phyloP scores from a whole-genome alignment of 768 basidiomycete genomes.

The Hirschioporus abietinus region DNA sequence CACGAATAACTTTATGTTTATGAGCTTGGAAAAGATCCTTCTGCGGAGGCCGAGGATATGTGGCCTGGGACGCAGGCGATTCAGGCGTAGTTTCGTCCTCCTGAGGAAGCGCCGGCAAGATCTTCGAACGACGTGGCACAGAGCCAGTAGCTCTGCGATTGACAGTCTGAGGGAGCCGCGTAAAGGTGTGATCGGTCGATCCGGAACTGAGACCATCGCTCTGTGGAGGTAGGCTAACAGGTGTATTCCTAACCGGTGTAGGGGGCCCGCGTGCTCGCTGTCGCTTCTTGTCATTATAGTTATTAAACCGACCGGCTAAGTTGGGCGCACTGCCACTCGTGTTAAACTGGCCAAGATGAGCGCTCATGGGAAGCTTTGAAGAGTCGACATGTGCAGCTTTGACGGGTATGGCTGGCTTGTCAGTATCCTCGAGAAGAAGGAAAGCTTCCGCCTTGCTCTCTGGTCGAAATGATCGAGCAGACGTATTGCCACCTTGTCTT shows the following conservation, averaged over 20 bases:
- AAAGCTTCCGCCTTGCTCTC: slow-evolving; percentile 1
- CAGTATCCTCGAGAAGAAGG: background rate
- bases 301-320: background rate
- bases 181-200: background rate
- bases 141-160: background rate
- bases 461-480: background rate
- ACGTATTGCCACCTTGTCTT: background rate
- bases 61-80: background rate
- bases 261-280: background rate
- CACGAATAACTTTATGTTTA: background rate
- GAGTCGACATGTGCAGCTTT: background rate
- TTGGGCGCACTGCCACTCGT: background rate
- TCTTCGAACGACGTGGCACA: background rate
- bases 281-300: background rate
- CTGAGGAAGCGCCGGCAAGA: background rate
- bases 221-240: background rate
- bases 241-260: background rate
- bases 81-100: background rate
- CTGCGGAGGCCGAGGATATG: background rate
- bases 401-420: background rate
- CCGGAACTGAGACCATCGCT: background rate
- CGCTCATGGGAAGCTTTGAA: background rate
- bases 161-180: background rate
- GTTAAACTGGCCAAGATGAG: background rate
- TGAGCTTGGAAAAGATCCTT: background rate